These are phyloP conservation scores for Leccinellum luteum DNA, from an alignment of 768 basidiomycete genomes.

Conservation along the genomic window DNA sequence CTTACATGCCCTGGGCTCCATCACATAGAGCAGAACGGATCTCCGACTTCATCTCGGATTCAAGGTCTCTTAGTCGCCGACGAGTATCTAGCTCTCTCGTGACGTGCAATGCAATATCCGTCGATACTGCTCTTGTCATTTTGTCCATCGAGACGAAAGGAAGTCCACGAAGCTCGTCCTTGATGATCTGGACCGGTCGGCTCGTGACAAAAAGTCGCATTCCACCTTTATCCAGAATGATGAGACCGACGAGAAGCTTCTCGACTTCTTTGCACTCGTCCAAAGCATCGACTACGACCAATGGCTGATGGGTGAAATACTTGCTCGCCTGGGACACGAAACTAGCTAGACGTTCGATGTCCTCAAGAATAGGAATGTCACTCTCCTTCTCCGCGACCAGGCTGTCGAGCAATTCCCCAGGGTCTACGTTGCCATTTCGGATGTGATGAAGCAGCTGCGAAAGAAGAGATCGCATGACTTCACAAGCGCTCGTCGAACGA, in stretches of 20 bases:
- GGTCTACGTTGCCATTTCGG: neutral
- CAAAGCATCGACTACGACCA: conserved; percentile 18
- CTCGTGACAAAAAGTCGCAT: conserved; percentile 18
- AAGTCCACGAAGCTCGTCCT: neutral
- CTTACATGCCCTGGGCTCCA: conserved; percentile 23
- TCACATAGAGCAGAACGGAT: conserved; percentile 3
- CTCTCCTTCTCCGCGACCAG: conserved; percentile 1
- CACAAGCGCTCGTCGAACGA: neutral
- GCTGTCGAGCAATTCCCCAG: neutral
- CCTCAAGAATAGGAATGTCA: neutral
- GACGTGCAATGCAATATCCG: conserved; percentile 16
- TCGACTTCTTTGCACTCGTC: conserved; percentile 17
- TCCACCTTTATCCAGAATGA: neutral
- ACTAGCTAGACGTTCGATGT: neutral
- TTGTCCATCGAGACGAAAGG: conserved; percentile 12
- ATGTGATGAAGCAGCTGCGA: conserved; percentile 10
- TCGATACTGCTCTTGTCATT: neutral
- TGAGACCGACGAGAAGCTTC: conserved; percentile 9
- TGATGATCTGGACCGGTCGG: conserved; percentile 13
- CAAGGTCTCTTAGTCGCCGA: conserved; percentile 5
- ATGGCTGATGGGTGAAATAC: neutral
- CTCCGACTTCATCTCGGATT: conserved; percentile 5
- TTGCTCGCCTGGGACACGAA: neutral
- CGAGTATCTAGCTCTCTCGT: conserved; percentile 11
- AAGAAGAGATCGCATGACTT: conserved; percentile 17